Evolutionary conservation across 257 asterid species (phyloP), one percentile per base, ranked within the genome.

Genomic region (Euphrasia confusa): DNA sequence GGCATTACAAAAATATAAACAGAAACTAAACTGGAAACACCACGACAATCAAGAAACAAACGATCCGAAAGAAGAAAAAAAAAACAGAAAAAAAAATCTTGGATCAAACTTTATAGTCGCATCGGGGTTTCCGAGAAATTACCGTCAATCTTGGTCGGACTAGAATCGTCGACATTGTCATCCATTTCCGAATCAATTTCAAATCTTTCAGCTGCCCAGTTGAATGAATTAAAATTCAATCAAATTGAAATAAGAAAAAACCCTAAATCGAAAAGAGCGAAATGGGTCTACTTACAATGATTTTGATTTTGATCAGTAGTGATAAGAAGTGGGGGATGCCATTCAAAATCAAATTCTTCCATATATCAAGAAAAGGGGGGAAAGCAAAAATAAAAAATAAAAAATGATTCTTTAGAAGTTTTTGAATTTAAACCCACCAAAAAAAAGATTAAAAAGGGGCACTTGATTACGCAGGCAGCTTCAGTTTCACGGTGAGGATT

Each of bases 261-360:
- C 60, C 69, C 64, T 12, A 7, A 50, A 2, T 49, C n/a, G 14
- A 68, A 66, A 61, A 40, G 69, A 67, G 73, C 28, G 42, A 37
- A 57, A 11, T 58, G 63, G 72, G 33, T 18, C n/a, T 54, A 58
- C 80, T 66, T 74, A 87, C 87, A 17, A 56, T 50, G 79, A 54
- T 69, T 61, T 70, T 62, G 69, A 58, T 13, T 28, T 58, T 48
- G 83, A 80, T 67, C 70, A 58, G 84, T 94, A 14, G 97, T 84
- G 68, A 84, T 69, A 68, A 80, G 89, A 79, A 89, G 86, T 67
- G 94, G 94, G 83, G 84, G 89, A 61, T 74, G 74, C 89, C 88
- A 81, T 58, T 76, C 79, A 75, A 69, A 49, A 59, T 30, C 42
- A 37, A 37, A 37, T 37, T 75, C 84, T 60, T 72, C 82, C 92